A percentile compares a stretch with the other conserved stretches of the same genome.
Evolutionary conservation across 2,329 filamentous ascomycete species (phyloP).

Genomic region (Neonectria sp.): DNA sequence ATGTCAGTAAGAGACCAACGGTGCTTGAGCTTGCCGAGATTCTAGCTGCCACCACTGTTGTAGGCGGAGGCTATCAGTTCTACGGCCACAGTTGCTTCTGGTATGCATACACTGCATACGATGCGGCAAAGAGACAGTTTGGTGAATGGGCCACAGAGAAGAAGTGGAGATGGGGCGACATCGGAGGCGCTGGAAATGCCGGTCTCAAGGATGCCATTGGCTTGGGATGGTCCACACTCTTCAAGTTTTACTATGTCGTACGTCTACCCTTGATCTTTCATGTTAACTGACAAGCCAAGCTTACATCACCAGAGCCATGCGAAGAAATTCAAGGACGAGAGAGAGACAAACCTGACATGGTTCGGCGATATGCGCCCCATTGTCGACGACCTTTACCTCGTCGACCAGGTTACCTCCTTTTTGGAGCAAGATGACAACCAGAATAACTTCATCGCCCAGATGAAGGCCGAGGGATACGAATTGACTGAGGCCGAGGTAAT

Average conservation of each 20-base stretch:
- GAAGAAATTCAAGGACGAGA: background rate
- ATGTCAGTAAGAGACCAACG: background rate
- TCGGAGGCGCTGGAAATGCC: background rate
- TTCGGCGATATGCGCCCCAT: background rate
- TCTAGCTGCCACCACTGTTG: background rate
- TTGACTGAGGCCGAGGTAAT: background rate
- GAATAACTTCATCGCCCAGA: background rate
- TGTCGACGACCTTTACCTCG: background rate
- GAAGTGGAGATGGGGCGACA: background rate
- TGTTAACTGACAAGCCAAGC: background rate
- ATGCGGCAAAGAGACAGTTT: background rate
- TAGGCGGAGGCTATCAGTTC: background rate
- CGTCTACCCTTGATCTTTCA: background rate
- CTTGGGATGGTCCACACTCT: background rate
- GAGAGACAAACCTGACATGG: background rate
- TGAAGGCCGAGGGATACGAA: background rate
- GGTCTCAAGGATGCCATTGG: background rate
- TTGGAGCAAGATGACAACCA: background rate
- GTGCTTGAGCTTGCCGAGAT: background rate
- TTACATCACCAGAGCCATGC: background rate
- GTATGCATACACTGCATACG: background rate
- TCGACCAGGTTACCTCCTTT: background rate
- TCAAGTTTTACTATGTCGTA: background rate
- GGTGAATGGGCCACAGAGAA: background rate
- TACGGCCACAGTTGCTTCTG: background rate